Percentiles rank a stretch among this genome's conserved stretches.
Conservation (phyloP, 2,329 filamentous ascomycete species). For the Dendrostoma leiphaemia region DNA sequence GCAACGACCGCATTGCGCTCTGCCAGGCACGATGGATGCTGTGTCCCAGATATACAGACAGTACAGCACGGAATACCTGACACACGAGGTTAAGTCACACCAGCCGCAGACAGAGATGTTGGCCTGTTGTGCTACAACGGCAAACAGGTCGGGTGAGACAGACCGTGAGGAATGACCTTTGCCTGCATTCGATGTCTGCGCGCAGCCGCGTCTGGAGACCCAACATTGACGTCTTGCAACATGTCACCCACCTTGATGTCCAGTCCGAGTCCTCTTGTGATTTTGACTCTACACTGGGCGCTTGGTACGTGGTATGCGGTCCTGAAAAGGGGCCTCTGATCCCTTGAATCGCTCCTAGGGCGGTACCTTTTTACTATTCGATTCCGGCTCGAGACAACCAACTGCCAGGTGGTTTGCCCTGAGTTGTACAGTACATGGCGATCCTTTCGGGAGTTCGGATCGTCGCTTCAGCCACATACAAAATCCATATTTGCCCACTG, state of each 20-base stretch:
- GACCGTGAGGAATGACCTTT: too few relatives aligned
- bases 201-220: neutral
- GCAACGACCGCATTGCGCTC: too few relatives aligned
- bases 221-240: neutral
- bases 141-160: neutral
- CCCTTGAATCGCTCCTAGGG: neutral
- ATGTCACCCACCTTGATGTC: too few relatives aligned
- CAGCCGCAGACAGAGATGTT: neutral
- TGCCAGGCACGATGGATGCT: too few relatives aligned
- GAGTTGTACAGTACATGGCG: too few relatives aligned
- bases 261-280: too few relatives aligned
- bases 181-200: too few relatives aligned
- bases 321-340: neutral
- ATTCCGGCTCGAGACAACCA: too few relatives aligned
- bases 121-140: neutral
- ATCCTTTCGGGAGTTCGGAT: neutral
- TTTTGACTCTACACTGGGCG: neutral
- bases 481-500: neutral
- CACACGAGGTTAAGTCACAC: neutral
- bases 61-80: too few relatives aligned
- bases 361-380: too few relatives aligned
- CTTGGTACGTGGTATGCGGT: neutral
- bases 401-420: too few relatives aligned
- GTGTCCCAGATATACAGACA: neutral
- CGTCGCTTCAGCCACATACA: neutral